Evolutionary conservation across 257 asterid genomes (phyloP).

Genomic region (Eustoma russellianum): DNA sequence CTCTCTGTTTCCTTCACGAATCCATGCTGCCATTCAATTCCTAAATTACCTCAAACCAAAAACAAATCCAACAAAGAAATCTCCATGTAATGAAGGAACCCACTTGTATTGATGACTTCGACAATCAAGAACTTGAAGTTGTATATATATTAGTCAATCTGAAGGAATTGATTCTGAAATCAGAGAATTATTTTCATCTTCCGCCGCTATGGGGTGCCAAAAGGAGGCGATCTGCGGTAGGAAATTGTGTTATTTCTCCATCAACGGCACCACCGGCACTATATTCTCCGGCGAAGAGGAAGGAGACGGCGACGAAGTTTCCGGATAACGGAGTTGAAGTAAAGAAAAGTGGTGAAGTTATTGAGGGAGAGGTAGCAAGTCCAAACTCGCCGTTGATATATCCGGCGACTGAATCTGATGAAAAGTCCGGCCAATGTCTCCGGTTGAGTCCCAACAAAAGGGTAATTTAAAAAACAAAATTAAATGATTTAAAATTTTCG

Average conservation of each 20-base stretch:
- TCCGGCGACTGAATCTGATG: constrained; percentile 43
- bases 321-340: too few species aligned
- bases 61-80: background rate
- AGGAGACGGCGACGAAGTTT: too few species aligned
- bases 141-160: constrained; percentile 35
- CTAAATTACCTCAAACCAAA: constrained; percentile 2
- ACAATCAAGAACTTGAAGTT: constrained; percentile 28
- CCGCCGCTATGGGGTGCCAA: constrained; percentile 1
- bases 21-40: background rate
- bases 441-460: constrained; percentile 18
- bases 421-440: constrained; percentile 15
- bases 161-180: background rate
- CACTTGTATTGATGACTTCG: background rate
- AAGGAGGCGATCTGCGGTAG: constrained; percentile 35
- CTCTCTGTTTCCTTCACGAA: background rate
- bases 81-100: background rate
- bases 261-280: background rate
- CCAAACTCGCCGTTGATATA: constrained; percentile 51
- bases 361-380: constrained; percentile 19
- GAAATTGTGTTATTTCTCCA: background rate
- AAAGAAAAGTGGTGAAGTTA: constrained; percentile 1
- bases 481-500: background rate
- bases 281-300: background rate
- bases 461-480: constrained; percentile 13
- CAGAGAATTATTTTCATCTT: background rate